Evolutionary conservation across 352 stramenopile species (phyloP), one percentile per base, ranked within the genome.

Genomic region (Phytopythium oedochilum): DNA sequence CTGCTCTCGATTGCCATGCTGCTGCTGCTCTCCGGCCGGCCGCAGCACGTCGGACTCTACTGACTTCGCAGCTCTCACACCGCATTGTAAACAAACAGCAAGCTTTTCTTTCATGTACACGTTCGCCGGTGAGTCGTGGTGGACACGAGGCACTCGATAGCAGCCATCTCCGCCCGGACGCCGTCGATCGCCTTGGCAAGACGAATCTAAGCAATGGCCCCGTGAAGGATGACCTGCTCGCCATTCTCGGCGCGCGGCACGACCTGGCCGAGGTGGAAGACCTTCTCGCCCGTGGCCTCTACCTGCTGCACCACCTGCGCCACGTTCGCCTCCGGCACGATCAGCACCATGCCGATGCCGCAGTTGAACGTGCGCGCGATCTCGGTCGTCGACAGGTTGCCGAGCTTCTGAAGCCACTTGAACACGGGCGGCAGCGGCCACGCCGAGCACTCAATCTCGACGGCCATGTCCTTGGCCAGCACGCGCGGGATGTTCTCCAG

Each of bases 321-420:
- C 25, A 96, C 96, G 60, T 96, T 83, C 44, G 89, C 85, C 38
- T 86, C 70, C 18, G 92, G 80, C 26, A 99, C 73, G 52, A 99
- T 94, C 25, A 99, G 69, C 34, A 99, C 92, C 96, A 99, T 99
- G 57, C 97, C 97, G 68, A 99, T 95, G 57, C 97, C 97, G 73
- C 94, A 98, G 74, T 99, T 99, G 76, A 99, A 99, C 49, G 97
- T 99, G 46, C 96, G 83, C 17, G 97, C 80, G 64, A 99, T 89
- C 78, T 99, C 97, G 25, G 78, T 73, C 61, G 98, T 95, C 45
- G 95, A 94, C 17, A 99, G 71, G 70, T 93, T 92, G 42, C 85
- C 88, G 53, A 79, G 70, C 71, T 96, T 71, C 68, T 98, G 92
- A 66, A 99, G 84, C 97, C 97, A 99, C 70, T 97, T 93, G 78